These are phyloP conservation scores for Rhipidocladum racemiflorum DNA, from an alignment of 176 grass and related monocot genomes.

Conservation along the genomic window DNA sequence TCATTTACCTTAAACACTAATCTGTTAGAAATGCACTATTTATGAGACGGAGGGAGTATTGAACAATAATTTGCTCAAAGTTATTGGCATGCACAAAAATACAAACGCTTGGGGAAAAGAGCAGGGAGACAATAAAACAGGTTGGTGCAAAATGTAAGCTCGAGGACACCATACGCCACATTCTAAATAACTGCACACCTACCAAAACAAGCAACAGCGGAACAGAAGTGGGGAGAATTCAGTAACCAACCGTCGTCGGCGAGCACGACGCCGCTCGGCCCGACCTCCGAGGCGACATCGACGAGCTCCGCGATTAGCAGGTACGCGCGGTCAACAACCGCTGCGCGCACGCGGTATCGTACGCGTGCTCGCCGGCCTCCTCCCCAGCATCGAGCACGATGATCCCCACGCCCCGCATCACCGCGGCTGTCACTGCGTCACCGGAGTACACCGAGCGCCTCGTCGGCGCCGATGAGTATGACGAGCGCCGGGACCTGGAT, in stretches of 20 bases:
- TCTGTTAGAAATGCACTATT: no score
- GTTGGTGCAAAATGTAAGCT: constrained; percentile 21
- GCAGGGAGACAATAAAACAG: neutral
- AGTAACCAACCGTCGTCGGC: constrained; percentile 72
- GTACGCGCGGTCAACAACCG: constrained; percentile 66
- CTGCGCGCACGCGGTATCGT: constrained; percentile 73
- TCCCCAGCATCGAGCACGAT: constrained; percentile 78
- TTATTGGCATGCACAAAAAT: neutral
- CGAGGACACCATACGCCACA: neutral
- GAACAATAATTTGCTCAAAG: neutral
- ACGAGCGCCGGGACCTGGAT: constrained; percentile 70
- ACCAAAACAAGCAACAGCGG: constrained; percentile 7
- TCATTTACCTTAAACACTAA: no score
- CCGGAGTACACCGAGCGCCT: constrained; percentile 46
- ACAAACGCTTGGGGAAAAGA: neutral
- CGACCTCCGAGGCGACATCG: constrained; percentile 76
- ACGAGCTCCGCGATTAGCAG: constrained; percentile 88
- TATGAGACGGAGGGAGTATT: no score
- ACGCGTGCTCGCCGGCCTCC: constrained; percentile 63
- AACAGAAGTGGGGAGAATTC: neutral
- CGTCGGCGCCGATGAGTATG: constrained; percentile 52
- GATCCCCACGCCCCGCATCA: constrained; percentile 60
- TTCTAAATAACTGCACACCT: neutral
- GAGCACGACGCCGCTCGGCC: constrained; percentile 84
- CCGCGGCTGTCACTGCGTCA: constrained; percentile 41